A percentile compares a stretch with the other conserved stretches of the same genome.
phyloP scores from a whole-genome alignment of 164 flowering plant genomes.

The Paratinospora sagittata region DNA sequence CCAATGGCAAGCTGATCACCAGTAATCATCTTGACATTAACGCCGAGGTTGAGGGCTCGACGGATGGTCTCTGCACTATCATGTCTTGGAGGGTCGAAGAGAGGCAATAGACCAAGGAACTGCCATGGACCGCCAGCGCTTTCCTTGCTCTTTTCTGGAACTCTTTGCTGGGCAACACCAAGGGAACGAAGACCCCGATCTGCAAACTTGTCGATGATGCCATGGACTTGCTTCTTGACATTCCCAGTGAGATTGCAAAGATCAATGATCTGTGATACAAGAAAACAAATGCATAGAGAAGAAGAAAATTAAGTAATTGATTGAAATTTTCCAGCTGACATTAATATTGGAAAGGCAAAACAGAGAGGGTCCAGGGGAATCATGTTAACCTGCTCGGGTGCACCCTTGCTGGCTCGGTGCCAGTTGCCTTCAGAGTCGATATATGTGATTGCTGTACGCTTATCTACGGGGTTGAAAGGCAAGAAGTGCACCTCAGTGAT shows the following conservation, averaged over 20 bases:
- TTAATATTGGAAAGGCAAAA: background rate
- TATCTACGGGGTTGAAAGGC: constrained; percentile 45
- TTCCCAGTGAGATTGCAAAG: constrained; percentile 61
- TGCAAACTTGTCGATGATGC: constrained; percentile 50
- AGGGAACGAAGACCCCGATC: constrained; percentile 79
- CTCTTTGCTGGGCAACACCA: constrained; percentile 57
- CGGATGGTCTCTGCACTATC: constrained; percentile 93
- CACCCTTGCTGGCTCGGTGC: constrained; percentile 78
- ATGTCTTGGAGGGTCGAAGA: constrained; percentile 90
- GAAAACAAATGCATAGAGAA: background rate
- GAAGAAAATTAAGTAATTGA: background rate
- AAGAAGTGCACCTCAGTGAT: constrained; percentile 42
- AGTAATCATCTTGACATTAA: constrained; percentile 91
- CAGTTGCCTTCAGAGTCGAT: constrained; percentile 29
- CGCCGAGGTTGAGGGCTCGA: constrained; percentile 81
- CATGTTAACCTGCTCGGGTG: constrained; percentile 64
- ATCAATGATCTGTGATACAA: constrained; percentile 51
- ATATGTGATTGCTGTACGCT: constrained; percentile 47
- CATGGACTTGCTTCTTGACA: constrained; percentile 36
- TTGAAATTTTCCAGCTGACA: background rate
- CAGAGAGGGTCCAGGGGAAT: too few relatives aligned
- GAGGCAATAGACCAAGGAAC: constrained; percentile 80
- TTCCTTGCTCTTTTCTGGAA: constrained; percentile 75
- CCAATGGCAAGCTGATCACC: constrained; percentile 95
- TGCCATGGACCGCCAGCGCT: constrained; percentile 78